Evolutionary conservation across 345 rosid genomes (phyloP).

Genomic region (Alliaria petiolata): DNA sequence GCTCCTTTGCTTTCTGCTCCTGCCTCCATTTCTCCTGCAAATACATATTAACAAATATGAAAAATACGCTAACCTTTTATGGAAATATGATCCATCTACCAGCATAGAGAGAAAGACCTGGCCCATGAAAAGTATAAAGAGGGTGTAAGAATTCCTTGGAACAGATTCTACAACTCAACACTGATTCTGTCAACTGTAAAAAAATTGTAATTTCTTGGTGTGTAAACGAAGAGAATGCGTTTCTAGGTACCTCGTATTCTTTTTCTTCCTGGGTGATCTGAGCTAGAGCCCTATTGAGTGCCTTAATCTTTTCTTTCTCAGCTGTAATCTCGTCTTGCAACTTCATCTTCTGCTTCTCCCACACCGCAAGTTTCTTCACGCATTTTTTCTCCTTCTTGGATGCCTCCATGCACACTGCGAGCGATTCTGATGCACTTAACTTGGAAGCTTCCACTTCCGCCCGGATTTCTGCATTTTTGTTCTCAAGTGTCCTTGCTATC

Average conservation of each 20-base stretch:
- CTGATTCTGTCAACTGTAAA: not conserved
- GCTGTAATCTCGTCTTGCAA: constrained; percentile 68
- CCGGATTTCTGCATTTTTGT: constrained; percentile 84
- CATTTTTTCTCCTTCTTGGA: constrained; percentile 82
- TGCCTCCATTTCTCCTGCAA: constrained; percentile 64
- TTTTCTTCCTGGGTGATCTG: constrained; percentile 48
- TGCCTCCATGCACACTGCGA: constrained; percentile 57
- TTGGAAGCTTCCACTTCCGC: constrained; percentile 95
- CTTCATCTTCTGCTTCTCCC: constrained; percentile 84
- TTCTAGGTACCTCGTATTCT: constrained; percentile 67
- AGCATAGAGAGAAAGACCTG: constrained; percentile 4
- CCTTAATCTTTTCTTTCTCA: constrained; percentile 71
- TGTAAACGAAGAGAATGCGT: constrained; percentile 7
- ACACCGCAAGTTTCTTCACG: constrained; percentile 68
- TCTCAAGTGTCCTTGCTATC: constrained; percentile 71
- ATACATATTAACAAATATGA: constrained; percentile 1
- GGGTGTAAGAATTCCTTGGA: not conserved
- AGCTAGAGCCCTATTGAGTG: constrained; percentile 48
- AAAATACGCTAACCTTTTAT: not conserved
- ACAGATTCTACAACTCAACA: constrained; percentile 11
- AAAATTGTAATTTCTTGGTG: not conserved
- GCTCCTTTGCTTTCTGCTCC: constrained; percentile 56
- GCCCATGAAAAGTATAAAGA: constrained; percentile 1
- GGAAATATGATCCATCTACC: not conserved
- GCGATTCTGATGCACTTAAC: constrained; percentile 87